These are phyloP conservation scores for Chlamydomonas incerta DNA, from an alignment of 139 green algal genomes.

Conservation along the genomic window DNA sequence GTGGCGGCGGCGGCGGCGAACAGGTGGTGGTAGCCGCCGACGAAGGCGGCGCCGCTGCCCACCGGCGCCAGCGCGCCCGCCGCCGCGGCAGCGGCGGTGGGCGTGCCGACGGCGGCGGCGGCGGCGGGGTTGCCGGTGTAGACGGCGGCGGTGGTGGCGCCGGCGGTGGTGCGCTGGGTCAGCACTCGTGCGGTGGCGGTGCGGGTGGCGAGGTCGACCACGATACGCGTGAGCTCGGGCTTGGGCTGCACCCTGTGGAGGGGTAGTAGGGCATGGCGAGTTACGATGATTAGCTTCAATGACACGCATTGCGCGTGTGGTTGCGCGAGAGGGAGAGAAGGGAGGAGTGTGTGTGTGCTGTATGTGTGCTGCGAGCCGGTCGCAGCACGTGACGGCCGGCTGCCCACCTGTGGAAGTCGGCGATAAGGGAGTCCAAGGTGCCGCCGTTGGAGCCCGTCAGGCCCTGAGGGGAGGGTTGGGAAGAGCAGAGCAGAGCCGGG, in stretches of 20 bases:
- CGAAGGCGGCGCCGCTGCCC: not conserved
- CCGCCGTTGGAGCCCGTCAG: not conserved
- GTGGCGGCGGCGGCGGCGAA: not conserved
- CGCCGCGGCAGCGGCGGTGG: not conserved
- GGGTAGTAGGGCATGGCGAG: not conserved
- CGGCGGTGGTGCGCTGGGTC: not conserved
- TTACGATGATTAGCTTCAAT: too few relatives aligned
- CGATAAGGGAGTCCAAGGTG: not conserved
- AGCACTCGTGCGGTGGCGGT: conserved; percentile 8
- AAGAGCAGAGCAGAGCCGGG: not conserved
- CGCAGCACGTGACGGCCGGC: too few relatives aligned
- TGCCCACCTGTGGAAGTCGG: not conserved
- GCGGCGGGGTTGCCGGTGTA: not conserved
- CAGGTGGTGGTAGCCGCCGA: conserved; percentile 8
- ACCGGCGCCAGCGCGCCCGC: not conserved
- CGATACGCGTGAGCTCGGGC: conserved; percentile 36
- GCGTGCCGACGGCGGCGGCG: not conserved
- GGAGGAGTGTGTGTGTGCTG: too few relatives aligned
- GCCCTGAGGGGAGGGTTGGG: not conserved
- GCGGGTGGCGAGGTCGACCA: conserved; percentile 3
- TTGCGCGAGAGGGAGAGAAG: too few relatives aligned
- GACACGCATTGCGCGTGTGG: too few relatives aligned
- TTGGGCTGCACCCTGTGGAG: conserved; percentile 23
- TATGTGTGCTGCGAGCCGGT: too few relatives aligned
- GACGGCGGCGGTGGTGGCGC: not conserved